A percentile compares a stretch with the other conserved stretches of the same genome.
Evolutionary conservation across 148 eudicot genomes (phyloP).

Genomic region (Mesembryanthemum crystallinum): DNA sequence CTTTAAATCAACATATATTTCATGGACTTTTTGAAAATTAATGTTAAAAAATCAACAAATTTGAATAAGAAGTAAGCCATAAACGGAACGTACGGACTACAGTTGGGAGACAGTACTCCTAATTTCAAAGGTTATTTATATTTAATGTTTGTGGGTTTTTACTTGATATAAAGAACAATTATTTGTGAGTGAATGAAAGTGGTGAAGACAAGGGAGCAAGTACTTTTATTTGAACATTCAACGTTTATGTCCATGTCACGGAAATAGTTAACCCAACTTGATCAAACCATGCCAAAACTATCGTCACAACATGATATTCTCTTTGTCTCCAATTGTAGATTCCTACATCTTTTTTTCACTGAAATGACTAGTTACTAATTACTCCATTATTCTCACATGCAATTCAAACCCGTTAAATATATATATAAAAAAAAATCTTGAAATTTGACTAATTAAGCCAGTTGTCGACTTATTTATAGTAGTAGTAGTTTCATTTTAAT

Average conservation of each 20-base stretch:
- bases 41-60: too few species aligned
- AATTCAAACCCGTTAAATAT: too few species aligned
- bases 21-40: too few species aligned
- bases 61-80: too few species aligned
- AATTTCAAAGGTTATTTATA: too few species aligned
- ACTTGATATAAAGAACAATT: not conserved
- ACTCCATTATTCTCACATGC: not conserved
- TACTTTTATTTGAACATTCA: not conserved
- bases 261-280: conserved; percentile 5
- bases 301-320: not conserved
- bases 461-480: too few species aligned
- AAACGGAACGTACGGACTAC: too few species aligned
- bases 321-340: not conserved
- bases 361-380: not conserved
- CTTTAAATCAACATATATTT: too few species aligned
- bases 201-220: not conserved
- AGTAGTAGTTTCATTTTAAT: too few species aligned
- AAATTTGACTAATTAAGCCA: too few species aligned
- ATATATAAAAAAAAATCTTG: too few species aligned
- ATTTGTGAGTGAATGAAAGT: not conserved
- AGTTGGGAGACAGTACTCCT: too few species aligned
- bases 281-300: conserved; percentile 4
- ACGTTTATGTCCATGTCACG: conserved; percentile 11
- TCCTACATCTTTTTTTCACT: not conserved
- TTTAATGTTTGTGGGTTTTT: not conserved